Evolutionary conservation across 441 rosid species (phyloP).

Genomic region (Arabidopsis hybrid): DNA sequence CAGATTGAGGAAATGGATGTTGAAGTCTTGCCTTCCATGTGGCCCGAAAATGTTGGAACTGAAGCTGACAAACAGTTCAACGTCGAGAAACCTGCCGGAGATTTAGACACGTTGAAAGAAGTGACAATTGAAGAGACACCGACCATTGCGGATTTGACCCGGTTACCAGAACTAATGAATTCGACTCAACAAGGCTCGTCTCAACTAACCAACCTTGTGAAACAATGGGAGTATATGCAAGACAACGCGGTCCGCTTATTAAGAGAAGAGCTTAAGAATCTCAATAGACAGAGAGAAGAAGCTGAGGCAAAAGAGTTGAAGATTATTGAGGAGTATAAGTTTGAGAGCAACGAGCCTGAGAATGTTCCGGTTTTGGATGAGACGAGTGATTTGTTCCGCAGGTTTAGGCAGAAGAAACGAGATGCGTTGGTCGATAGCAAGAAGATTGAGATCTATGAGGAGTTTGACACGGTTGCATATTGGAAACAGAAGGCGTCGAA

Average conservation of each 20-base stretch:
- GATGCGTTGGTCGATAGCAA: constrained; percentile 55
- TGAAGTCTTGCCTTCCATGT: constrained; percentile 89
- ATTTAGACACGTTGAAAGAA: constrained; percentile 90
- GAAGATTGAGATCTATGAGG: constrained; percentile 71
- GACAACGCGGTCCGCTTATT: constrained; percentile 78
- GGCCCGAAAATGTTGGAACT: constrained; percentile 90
- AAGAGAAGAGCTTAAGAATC: constrained; percentile 81
- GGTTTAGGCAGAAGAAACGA: constrained; percentile 58
- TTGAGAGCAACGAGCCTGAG: constrained; percentile 64
- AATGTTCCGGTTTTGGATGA: constrained; percentile 68
- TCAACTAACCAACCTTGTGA: constrained; percentile 82
- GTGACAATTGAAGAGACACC: constrained; percentile 61
- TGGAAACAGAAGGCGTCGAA: constrained; percentile 81
- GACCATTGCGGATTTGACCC: constrained; percentile 64
- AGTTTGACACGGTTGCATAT: constrained; percentile 71
- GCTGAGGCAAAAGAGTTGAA: constrained; percentile 82
- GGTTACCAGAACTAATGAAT: constrained; percentile 62
- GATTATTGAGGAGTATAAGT: constrained; percentile 86
- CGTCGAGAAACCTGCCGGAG: constrained; percentile 80
- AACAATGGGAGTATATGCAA: constrained; percentile 88
- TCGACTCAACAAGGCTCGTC: constrained; percentile 80
- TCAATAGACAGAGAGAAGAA: constrained; percentile 79
- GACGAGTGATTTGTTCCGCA: constrained; percentile 55
- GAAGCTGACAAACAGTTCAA: constrained; percentile 87
- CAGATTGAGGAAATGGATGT: constrained; percentile 83